A percentile compares a stretch with the other conserved stretches of the same genome.
Evolutionary conservation across 2,329 filamentous ascomycete species (phyloP).

Genomic region (Boeremia exigua): DNA sequence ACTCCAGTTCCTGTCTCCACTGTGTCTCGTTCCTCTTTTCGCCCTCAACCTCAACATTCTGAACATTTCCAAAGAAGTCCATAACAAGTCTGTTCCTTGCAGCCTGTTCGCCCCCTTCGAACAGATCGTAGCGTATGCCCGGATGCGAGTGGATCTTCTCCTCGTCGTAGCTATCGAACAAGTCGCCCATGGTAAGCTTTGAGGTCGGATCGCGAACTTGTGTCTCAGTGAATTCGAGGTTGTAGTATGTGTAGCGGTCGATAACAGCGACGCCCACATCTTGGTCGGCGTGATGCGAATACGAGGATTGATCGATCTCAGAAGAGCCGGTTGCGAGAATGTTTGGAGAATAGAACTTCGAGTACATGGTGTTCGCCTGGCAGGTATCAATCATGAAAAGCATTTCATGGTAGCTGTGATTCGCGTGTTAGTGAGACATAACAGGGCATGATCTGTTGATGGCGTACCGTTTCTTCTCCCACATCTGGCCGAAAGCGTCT

Average conservation of each 20-base stretch:
- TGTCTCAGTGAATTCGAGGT: conserved; percentile 82
- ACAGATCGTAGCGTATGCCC: conserved; percentile 93
- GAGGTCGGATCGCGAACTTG: conserved; percentile 85
- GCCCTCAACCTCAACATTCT: conserved; percentile 88
- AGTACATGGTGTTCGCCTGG: conserved; percentile 99
- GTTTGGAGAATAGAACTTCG: conserved; percentile 95
- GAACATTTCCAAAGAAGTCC: conserved; percentile 98
- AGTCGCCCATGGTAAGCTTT: conserved; percentile 87
- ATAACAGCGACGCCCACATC: conserved; percentile 98
- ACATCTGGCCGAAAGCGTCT: conserved; percentile 99
- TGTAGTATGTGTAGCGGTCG: conserved; percentile 48
- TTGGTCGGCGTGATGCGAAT: conserved; percentile 97
- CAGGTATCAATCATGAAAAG: conserved; percentile 99
- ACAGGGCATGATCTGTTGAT: neutral
- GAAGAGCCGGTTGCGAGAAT: conserved; percentile 98
- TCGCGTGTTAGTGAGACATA: neutral
- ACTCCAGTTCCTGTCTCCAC: conserved; percentile 73
- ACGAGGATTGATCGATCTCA: conserved; percentile 93
- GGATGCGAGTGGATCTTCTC: conserved; percentile 93
- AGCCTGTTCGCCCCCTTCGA: conserved; percentile 78
- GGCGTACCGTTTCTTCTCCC: conserved; percentile 92
- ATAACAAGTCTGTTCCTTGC: conserved; percentile 84
- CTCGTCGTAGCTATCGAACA: conserved; percentile 96
- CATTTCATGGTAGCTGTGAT: conserved; percentile 85
- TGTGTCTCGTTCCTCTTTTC: conserved; percentile 50